These are phyloP conservation scores for Cutaneotrichosporon sp. DNA, from an alignment of 1,284 basidiomycete genomes.

Conservation along the genomic window DNA sequence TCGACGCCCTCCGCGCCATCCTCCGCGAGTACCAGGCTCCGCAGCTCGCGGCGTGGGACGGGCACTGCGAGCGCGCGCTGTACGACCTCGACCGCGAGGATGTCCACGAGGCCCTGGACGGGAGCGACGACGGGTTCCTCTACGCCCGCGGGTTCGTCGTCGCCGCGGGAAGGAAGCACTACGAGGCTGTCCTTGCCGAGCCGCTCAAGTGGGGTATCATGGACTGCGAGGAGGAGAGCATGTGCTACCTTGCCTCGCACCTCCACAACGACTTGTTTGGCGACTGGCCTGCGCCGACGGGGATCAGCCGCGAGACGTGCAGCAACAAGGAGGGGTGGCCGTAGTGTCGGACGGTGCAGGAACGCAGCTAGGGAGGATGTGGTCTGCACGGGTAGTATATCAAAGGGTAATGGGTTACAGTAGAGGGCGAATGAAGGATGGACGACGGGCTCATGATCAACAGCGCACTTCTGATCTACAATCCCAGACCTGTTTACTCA, in stretches of 20 bases:
- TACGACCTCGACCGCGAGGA: conserved; percentile 21
- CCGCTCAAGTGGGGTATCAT: conserved; percentile 9
- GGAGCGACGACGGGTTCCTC: conserved; percentile 22
- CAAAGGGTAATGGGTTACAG: too few species aligned
- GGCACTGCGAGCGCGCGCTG: conserved; percentile 15
- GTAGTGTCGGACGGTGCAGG: background rate
- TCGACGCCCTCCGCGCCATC: background rate
- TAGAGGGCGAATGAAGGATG: too few species aligned
- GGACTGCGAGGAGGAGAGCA: conserved; percentile 16
- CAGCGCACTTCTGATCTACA: too few species aligned
- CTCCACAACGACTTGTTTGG: conserved; percentile 12
- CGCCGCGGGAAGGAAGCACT: conserved; percentile 13
- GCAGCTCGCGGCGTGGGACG: background rate
- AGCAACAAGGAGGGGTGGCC: conserved; percentile 6
- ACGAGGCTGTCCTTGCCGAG: conserved; percentile 11
- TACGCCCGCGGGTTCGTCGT: conserved; percentile 23
- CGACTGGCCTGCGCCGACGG: conserved; percentile 8
- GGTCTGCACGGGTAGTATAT: too few species aligned
- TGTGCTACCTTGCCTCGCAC: conserved; percentile 17
- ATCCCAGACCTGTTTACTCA: too few species aligned
- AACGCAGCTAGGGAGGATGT: too few species aligned
- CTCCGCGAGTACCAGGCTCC: background rate
- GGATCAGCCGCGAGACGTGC: conserved; percentile 5
- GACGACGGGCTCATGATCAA: too few species aligned
- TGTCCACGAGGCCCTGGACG: conserved; percentile 15